phyloP scores from a whole-genome alignment of 768 basidiomycete genomes.

The Fomitopsis pulvina region DNA sequence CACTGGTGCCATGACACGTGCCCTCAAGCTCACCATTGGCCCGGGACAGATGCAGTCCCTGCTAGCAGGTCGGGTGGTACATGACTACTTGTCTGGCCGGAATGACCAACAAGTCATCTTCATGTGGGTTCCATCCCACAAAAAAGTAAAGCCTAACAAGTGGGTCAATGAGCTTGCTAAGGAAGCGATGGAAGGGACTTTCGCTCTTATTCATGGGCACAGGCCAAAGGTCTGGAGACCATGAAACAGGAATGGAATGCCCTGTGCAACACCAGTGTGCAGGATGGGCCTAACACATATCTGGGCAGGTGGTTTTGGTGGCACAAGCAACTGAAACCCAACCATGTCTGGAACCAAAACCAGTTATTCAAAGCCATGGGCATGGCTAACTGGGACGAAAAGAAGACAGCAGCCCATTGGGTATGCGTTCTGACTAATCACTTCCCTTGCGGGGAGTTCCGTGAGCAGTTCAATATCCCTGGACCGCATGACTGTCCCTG shows the following conservation, averaged over 20 bases:
- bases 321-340: conserved; percentile 2
- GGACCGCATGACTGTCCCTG: not conserved
- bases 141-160: not conserved
- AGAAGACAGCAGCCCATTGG: not conserved
- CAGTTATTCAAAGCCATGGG: not conserved
- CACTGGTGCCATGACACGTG: not conserved
- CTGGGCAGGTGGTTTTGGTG: not conserved
- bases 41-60: not conserved
- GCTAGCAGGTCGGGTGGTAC: not conserved
- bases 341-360: not conserved
- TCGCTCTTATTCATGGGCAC: not conserved
- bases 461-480: conserved; percentile 1
- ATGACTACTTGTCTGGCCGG: not conserved
- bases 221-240: not conserved
- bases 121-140: not conserved
- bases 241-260: not conserved
- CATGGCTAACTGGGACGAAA: not conserved
- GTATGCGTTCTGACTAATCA: not conserved
- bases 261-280: not conserved
- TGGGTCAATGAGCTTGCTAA: not conserved
- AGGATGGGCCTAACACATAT: not conserved
- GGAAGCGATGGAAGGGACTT: not conserved
- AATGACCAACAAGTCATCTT: not conserved
- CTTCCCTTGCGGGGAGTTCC: conserved; percentile 5
- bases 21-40: not conserved